Base-by-base conservation (phyloP, 2,329 filamentous ascomycete genomes). In the Arthrobotrys musiformis region DNA sequence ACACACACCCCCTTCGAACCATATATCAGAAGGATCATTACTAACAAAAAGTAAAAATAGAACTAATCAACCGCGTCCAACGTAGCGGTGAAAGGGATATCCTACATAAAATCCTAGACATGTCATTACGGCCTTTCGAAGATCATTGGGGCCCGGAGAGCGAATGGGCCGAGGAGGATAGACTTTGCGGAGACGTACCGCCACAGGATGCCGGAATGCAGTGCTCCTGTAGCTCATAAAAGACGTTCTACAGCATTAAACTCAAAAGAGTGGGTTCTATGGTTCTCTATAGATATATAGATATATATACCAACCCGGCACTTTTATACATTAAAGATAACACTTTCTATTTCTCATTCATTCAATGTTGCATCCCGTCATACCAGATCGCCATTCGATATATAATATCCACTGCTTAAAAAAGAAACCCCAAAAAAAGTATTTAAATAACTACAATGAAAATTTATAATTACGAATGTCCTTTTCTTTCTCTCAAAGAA, bases 191-290 rank as follows among this genome's bases (percentile, higher is more conserved):
- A 1, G 93, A 97, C 84, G 93, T 97, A 67, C 94, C 94, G 0
- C 89, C 88, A 82, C 87, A 87, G 52, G 89, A 90, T 84, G 88
- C 93, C 80, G 92, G 92, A 35, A 90, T 97, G 88, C 94, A 97
- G 85, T 98, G 95, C 83, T 97, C 93, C 82, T 99, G 95, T 84
- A 97, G 93, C 83, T 97, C 94, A 24, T 97, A 86, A 79, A 22
- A 30, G 1, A n/a, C 30, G 13, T 24, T 46, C 42, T 46, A 22
- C 15, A 42, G n/a, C n/a, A n/a, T n/a, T n/a, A n/a, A n/a, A n/a
- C n/a, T n/a, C n/a, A n/a, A n/a, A n/a, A n/a, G n/a, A n/a, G n/a
- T n/a, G n/a, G n/a, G n/a, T n/a, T n/a, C n/a, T n/a, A n/a, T n/a
- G n/a, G n/a, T 52, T 52, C 26, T n/a, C 15, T 33, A n/a, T n/a